Base-by-base conservation (phyloP, 2,329 filamentous ascomycete species). In the Botrytis hyacinthi region DNA sequence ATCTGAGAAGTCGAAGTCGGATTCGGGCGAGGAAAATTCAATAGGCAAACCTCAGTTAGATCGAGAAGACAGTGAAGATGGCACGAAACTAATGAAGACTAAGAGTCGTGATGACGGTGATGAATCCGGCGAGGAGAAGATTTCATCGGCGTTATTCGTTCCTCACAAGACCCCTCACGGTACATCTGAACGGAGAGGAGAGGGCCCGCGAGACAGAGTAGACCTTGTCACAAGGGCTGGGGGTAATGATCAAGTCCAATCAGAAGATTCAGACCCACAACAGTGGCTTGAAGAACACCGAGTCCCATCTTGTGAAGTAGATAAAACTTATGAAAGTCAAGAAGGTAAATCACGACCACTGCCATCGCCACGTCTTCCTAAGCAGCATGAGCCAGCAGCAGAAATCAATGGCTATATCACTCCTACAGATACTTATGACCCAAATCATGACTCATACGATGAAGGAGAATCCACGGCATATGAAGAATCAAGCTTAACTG, bases 101-200 rank as follows among this genome's bases (percentile, higher is more conserved):
- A 79, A 78, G 67, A 77, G 75, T 69, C 65, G 70, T 40, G 79
- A 81, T 32, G 86, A 88, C 37, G 87, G 87, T 66, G 85, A 87
- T 44, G 86, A 87, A 72, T 94, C 92, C 22, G 91, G 93, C 73
- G 90, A 93, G 80, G 93, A 96, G 81, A 93, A 95, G 82, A 94
- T 96, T 75, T 94, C 92, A n/a, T 95, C 92, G 46, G 93, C 93
- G 37, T 86, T 94, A 59, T 96, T 96, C 80, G 86, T 94, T 66
- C 93, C 93, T 60, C 93, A 95, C 83, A 90, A 93, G 78, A 87
- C 86, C 37, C 77, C 79, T 61, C 79, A 86, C 74, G 80, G 86
- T 63, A 82, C 82, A 42, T 79, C 83, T 16, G 83, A 85, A 61
- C 82, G 74, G 8, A 70, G 73, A 32, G 73, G 73, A 40, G 72